Conservation (phyloP, 2,329 filamentous ascomycete species). For the Aphanocladium album region DNA sequence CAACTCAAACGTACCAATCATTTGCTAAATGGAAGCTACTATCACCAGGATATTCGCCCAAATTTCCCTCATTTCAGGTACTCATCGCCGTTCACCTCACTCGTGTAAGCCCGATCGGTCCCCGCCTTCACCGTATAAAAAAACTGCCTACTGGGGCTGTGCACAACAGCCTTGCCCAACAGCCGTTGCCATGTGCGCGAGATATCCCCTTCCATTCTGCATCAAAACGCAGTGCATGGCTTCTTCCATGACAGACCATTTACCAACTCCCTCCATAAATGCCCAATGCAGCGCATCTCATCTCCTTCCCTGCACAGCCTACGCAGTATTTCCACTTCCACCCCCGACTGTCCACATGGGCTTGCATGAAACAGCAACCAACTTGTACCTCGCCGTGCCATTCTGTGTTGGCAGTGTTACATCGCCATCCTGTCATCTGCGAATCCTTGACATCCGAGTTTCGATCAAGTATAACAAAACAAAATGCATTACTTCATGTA, state of each 20-base stretch:
- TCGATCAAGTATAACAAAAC: neutral
- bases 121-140: too few species aligned
- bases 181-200: neutral
- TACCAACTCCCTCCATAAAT: neutral
- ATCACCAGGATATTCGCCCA: too few species aligned
- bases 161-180: neutral
- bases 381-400: neutral
- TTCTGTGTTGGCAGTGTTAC: neutral
- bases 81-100: too few species aligned
- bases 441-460: too few species aligned
- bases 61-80: neutral
- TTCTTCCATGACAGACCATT: neutral
- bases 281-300: neutral
- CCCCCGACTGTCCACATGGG: neutral
- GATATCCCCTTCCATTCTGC: neutral
- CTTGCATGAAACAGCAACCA: neutral
- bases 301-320: neutral
- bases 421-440: neutral
- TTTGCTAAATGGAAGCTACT: too few species aligned
- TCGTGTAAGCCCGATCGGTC: neutral
- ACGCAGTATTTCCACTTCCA: slow-evolving; percentile 6
- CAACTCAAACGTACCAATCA: too few species aligned
- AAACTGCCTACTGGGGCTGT: slow-evolving; percentile 9
- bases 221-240: too few species aligned
- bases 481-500: neutral